Base-by-base conservation (phyloP, 768 basidiomycete species). In the Ramaria sp. region DNA sequence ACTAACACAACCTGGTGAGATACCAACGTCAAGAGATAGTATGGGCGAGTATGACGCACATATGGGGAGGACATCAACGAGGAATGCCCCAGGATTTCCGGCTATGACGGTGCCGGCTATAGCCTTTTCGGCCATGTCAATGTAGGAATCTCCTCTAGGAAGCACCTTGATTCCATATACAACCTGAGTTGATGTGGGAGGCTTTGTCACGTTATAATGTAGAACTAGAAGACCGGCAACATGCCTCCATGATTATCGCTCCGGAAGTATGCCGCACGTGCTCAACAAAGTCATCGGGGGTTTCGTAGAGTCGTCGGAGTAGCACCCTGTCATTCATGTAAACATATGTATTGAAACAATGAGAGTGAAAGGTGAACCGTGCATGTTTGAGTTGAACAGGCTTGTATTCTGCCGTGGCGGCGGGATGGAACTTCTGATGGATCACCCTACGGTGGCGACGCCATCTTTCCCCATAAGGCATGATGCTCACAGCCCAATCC, bases 81-180 rank as follows among this genome's bases (percentile, higher is more conserved):
- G 63, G 62, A 80, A 82, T 3, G 76, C 76, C 3, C 80, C 80
- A 1, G 77, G 78, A 58, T 71, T 72, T 11, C 74, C 73, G 0
- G 78, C 79, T 63, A 74, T 71, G 1, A 72, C 72, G 75, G 79
- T 75, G 3, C 76, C 75, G 17, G 74, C 74, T 24, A 80, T 63
- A 11, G 78, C 78, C 51, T 69, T 75, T 65, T 80, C 80, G 1
- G 78, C 79, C 15, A 79, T 70, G 2, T 69, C 67, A n/a, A 81
- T 71, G 61, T 79, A 80, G 24, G 66, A 66, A 58, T 80, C 79
- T 0, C 71, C 68, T 22, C 70, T 64, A 7, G 42, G 30, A 42
- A 19, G 27, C n/a, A 3, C 59, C 74, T 69, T 61, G 79, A 80
- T 75, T 74, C 34, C 77, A 71, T 15, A 81, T 68, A 57, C 80